phyloP scores from a whole-genome alignment of 768 basidiomycete species.

The Tulasnella calospora region DNA sequence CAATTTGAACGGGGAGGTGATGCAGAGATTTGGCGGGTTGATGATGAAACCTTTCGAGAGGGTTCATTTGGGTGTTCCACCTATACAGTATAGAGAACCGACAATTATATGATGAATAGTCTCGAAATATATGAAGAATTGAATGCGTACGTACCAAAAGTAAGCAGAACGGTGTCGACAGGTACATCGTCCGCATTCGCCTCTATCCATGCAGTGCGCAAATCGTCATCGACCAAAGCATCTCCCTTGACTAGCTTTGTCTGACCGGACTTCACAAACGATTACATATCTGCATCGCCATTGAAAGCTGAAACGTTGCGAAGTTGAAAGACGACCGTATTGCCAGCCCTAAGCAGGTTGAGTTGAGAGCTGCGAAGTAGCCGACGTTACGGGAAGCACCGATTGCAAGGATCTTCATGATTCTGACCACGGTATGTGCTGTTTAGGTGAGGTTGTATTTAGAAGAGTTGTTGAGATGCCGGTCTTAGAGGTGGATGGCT shows the following conservation, averaged over 20 bases:
- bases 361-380: slow-evolving; percentile 11
- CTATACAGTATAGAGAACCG: slow-evolving; percentile 34
- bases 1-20: slow-evolving; percentile 51
- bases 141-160: not conserved
- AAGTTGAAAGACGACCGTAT: slow-evolving; percentile 15
- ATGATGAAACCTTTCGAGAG: slow-evolving; percentile 49
- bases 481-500: no score
- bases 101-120: not conserved
- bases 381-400: slow-evolving; percentile 21
- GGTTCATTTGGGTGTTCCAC: slow-evolving; percentile 45
- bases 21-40: slow-evolving; percentile 54
- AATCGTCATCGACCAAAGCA: not conserved
- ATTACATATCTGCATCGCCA: not conserved
- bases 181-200: not conserved
- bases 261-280: slow-evolving; percentile 5
- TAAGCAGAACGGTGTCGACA: slow-evolving; percentile 14
- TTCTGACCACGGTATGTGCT: no score
- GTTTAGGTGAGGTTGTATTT: no score
- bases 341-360: slow-evolving; percentile 8
- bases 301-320: slow-evolving; percentile 19
- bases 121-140: not conserved
- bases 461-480: no score
- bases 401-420: slow-evolving; percentile 18
- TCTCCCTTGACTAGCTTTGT: slow-evolving; percentile 18
- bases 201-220: slow-evolving; percentile 4